Evolutionary conservation across 2,329 filamentous ascomycete genomes (phyloP), one percentile per base, ranked within the genome.

Genomic region (Coniella vitis): DNA sequence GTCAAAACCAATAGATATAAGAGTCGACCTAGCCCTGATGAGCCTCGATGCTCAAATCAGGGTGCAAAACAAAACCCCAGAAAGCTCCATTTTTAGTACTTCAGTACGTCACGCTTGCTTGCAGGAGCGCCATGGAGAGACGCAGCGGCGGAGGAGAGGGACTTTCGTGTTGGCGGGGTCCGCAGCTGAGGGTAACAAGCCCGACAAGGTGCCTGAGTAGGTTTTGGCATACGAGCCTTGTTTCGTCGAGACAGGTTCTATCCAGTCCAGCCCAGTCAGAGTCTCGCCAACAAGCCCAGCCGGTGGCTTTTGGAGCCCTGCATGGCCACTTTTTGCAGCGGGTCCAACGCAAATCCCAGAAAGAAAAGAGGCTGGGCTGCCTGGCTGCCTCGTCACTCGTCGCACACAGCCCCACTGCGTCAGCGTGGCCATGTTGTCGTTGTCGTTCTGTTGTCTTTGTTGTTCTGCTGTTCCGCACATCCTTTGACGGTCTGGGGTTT

Each of bases 31-130:
- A 29, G 25, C 10, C 25, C 10, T 29, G 25, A 10, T 29, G 25
- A 10, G 25, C 25, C 10, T 29, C 25, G 25, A 29, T 29, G 25
- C 25, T 10, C 25, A 29, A 29, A 29, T 29, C 25, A 29, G 25
- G 25, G 25, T 29, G 25, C 25, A 29, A 10, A 29, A n/a, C n/a
- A n/a, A 16, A 51, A 48, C 49, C 49, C 48, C 48, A 37, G 29
- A 17, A 19, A 44, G 49, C 39, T 48, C 49, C 49, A 51, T 39
- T 44, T 51, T 51, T 48, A 51, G 25, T 29, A 29, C 25, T 5
- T 29, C 25, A 29, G 25, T 29, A 29, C 25, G 25, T 49, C 47
- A 49, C 47, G n/a, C 41, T 35, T 20, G 25, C 38, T 35, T 37
- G 45, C 40, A 14, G 38, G 40, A 39, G 37, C 35, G 22, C 45